Evolutionary conservation across 2,329 filamentous ascomycete species (phyloP), one percentile per base, ranked within the genome.

Genomic region (Ophiocordyceps unilateralis): DNA sequence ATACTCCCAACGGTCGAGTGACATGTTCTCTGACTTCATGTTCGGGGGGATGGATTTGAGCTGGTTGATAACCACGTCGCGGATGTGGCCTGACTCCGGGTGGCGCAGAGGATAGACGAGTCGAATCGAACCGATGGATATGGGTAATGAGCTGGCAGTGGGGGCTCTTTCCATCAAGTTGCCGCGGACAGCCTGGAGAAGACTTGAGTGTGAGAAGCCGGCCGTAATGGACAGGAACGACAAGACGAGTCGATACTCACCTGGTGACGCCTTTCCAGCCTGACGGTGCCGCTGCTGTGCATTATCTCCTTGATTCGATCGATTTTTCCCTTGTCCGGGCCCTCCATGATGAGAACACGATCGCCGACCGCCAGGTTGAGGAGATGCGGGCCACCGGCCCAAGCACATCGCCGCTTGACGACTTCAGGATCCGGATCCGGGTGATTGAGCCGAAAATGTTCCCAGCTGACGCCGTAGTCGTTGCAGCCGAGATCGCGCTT

Each of bases 261-360:
- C 67, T 72, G 67, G 55, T 81, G 78, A 46, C 78, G 51, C 21
- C 70, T 74, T 47, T 76, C 68, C 38, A 88, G 62, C n/a, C 62
- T 67, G 39, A 85, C 65, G 47, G 71, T 70, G 47, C 76, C 78
- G 39, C 62, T 65, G 11, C 69, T 60, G 5, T 55, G 47, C 49
- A 76, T 63, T 39, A 93, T 65, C 1, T 65, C 58, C 46, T 58
- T 60, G 39, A 96, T 74, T n/a, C 66, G 65, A 41, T 84, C 83
- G 61, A 98, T 91, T 65, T 81, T 84, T 53, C 87, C 87, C 65
- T 79, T 82, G 54, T 91, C 83, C 30, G 71, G 72, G 9, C 89
- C 88, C 47, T 81, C 76, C 43, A 86, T 64, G 45, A 96, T 65
- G 43, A 89, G 83, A 26, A 95, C 87, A 46, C 91, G 74, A 61